phyloP scores from a whole-genome alignment of 1,284 basidiomycete species.

The Cutaneotrichosporon sp. region DNA sequence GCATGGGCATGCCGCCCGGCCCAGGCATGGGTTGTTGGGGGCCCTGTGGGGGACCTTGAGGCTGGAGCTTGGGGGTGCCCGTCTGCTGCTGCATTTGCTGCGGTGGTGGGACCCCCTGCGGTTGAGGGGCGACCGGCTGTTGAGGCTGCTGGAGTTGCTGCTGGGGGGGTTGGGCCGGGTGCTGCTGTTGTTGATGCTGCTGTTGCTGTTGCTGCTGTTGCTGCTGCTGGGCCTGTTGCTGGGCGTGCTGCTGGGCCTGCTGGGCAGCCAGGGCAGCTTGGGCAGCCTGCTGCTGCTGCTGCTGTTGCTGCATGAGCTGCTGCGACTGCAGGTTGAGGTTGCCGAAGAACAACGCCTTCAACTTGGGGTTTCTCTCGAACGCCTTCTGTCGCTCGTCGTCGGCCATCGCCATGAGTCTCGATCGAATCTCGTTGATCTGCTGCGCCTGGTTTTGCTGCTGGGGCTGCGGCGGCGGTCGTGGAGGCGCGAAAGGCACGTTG shows the following conservation, averaged over 20 bases:
- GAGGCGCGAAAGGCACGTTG: constrained; percentile 32
- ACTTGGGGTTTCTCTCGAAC: constrained; percentile 39
- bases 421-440: constrained; percentile 31
- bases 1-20: constrained; percentile 13
- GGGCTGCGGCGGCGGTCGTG: constrained; percentile 28
- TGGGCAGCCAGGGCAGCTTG: constrained; percentile 6
- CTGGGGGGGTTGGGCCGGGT: neutral
- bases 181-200: constrained; percentile 15
- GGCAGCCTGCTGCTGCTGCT: constrained; percentile 16
- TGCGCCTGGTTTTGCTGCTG: constrained; percentile 14
- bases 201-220: constrained; percentile 14
- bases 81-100: constrained; percentile 7
- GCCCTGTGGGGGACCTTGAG: neutral
- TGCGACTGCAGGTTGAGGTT: constrained; percentile 23
- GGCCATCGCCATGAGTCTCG: constrained; percentile 33
- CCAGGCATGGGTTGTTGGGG: constrained; percentile 5
- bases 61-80: constrained; percentile 8
- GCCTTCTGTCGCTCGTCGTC: constrained; percentile 38
- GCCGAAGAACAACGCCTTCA: constrained; percentile 34
- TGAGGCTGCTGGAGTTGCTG: constrained; percentile 1
- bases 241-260: constrained; percentile 9
- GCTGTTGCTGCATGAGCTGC: constrained; percentile 8
- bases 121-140: constrained; percentile 4
- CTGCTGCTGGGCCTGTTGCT: constrained; percentile 12
- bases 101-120: neutral